A percentile compares a stretch with the other conserved stretches of the same genome.
Evolutionary conservation across 139 green algal genomes (phyloP).

Genomic region (Ettlia oleoabundans): DNA sequence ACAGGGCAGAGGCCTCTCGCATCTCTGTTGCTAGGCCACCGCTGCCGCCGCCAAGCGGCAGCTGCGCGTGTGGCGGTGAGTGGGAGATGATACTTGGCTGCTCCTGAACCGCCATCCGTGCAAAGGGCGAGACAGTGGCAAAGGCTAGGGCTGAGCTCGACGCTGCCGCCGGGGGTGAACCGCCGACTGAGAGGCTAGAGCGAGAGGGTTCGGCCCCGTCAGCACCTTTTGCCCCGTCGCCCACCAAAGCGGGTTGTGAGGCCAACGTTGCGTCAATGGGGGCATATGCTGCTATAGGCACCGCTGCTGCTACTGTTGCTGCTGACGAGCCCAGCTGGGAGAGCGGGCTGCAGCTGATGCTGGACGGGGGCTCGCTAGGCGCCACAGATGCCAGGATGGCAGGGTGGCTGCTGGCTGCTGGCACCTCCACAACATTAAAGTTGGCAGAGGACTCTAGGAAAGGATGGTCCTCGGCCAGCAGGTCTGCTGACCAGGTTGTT

Average conservation of each 20-base stretch:
- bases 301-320: background rate
- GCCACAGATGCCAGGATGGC: too few relatives aligned
- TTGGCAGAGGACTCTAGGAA: constrained; percentile 6
- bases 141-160: background rate
- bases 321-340: too few relatives aligned
- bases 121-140: background rate
- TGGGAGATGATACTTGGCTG: constrained; percentile 7
- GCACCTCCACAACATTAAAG: constrained; percentile 14
- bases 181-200: background rate
- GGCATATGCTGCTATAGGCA: constrained; percentile 14
- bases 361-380: too few relatives aligned
- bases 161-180: background rate
- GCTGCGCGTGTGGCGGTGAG: background rate
- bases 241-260: background rate
- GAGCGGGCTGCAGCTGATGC: too few relatives aligned
- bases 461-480: background rate
- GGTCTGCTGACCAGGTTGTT: background rate
- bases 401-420: too few relatives aligned
- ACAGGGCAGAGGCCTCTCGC: background rate
- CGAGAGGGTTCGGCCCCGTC: background rate
- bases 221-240: background rate
- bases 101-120: background rate
- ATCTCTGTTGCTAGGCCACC: constrained; percentile 9
- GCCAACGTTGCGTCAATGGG: too few relatives aligned
- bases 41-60: background rate